Evolutionary conservation across 495 filamentous ascomycete genomes (phyloP).

Genomic region (Aspergillus coremiiformis): DNA sequence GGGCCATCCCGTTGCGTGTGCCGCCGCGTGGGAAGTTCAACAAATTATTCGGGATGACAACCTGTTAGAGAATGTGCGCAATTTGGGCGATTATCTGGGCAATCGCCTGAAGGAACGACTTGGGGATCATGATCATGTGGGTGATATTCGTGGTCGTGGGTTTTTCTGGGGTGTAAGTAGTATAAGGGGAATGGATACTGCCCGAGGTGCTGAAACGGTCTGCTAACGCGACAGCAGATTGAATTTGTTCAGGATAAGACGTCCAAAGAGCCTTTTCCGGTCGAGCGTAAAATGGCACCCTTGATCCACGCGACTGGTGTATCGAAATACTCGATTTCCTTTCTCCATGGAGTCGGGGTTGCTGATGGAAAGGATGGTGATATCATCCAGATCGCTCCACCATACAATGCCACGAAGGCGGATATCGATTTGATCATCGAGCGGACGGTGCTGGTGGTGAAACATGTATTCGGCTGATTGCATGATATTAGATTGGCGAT

Average conservation of each 20-base stretch:
- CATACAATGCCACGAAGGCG: conserved; percentile 54
- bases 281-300: conserved; percentile 26
- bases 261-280: conserved; percentile 45
- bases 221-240: conserved; percentile 24
- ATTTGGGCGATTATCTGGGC: conserved; percentile 37
- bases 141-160: conserved; percentile 46
- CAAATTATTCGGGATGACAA: conserved; percentile 36
- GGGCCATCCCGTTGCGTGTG: conserved; percentile 44
- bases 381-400: conserved; percentile 63
- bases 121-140: conserved; percentile 35
- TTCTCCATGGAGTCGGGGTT: conserved; percentile 65
- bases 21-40: conserved; percentile 42
- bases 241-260: conserved; percentile 50
- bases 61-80: conserved; percentile 37
- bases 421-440: conserved; percentile 55
- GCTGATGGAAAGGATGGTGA: conserved; percentile 61
- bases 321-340: conserved; percentile 48
- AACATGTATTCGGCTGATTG: conserved; percentile 21
- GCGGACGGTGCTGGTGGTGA: conserved; percentile 23
- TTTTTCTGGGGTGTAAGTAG: conserved; percentile 45
- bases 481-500: too few species aligned
- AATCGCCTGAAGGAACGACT: conserved; percentile 31
- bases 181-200: too few species aligned
- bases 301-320: conserved; percentile 47
- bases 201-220: not conserved